Evolutionary conservation across 2,329 filamentous ascomycete species (phyloP).

Genomic region (Colletotrichum truncatum): DNA sequence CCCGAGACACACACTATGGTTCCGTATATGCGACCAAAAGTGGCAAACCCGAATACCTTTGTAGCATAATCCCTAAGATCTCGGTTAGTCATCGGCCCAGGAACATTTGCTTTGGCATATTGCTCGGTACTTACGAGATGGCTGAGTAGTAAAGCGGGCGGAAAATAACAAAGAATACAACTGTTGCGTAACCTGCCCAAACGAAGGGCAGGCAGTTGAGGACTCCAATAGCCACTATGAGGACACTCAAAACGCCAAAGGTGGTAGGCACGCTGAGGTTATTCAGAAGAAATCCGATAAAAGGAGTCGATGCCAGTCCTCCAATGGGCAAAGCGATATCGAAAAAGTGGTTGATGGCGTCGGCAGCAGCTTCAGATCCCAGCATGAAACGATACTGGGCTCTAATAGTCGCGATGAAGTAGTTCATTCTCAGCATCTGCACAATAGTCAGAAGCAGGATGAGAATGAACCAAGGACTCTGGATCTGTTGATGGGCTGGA

Average conservation of each 20-base stretch:
- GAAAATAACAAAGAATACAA: conserved; percentile 75
- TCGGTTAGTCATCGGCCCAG: not conserved
- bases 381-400: conserved; percentile 77
- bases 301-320: conserved; percentile 74
- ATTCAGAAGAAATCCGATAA: conserved; percentile 77
- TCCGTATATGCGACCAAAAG: conserved; percentile 83
- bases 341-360: conserved; percentile 51
- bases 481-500: conserved; percentile 71
- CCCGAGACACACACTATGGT: conserved; percentile 79
- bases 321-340: conserved; percentile 69
- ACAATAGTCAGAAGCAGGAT: conserved; percentile 71
- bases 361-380: conserved; percentile 51
- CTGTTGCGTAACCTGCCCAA: conserved; percentile 72
- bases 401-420: conserved; percentile 72
- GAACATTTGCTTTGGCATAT: too few relatives aligned
- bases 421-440: conserved; percentile 76
- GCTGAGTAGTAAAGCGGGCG: conserved; percentile 81
- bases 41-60: conserved; percentile 85
- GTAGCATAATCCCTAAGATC: conserved; percentile 70
- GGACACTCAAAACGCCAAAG: conserved; percentile 64
- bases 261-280: conserved; percentile 69
- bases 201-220: conserved; percentile 71
- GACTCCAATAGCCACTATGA: conserved; percentile 70
- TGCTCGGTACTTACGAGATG: conserved; percentile 60
- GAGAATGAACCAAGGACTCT: conserved; percentile 76